phyloP scores from a whole-genome alignment of 1,139 yeast genomes.

The Candida gigantensis region DNA sequence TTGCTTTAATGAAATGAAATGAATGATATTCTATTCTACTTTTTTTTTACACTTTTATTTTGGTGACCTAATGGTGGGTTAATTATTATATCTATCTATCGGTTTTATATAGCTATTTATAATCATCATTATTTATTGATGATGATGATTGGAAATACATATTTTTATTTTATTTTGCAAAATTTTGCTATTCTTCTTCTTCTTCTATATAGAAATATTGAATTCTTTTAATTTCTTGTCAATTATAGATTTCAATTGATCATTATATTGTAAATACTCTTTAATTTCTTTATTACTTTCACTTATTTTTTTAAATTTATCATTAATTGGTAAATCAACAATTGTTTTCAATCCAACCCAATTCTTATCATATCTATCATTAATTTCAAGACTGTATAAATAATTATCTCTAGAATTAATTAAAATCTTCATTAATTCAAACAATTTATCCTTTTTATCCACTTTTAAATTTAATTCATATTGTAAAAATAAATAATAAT shows the following conservation, averaged over 20 bases:
- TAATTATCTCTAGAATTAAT: slow-evolving; percentile 53
- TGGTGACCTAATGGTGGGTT: neutral
- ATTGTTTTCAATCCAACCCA: slow-evolving; percentile 72
- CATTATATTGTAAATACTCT: slow-evolving; percentile 23
- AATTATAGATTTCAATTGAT: slow-evolving; percentile 22
- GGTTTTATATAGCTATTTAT: neutral
- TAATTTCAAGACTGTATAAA: slow-evolving; percentile 72
- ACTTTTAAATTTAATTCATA: slow-evolving; percentile 14
- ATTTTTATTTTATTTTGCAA: neutral
- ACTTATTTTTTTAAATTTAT: slow-evolving; percentile 20
- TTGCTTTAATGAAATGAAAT: neutral
- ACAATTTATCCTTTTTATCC: slow-evolving; percentile 26
- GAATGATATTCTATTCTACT: neutral
- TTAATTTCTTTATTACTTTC: slow-evolving; percentile 21
- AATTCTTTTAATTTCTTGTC: slow-evolving; percentile 23
- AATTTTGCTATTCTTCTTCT: no score
- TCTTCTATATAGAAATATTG: slow-evolving; percentile 9
- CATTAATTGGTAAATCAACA: slow-evolving; percentile 21
- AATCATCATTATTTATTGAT: no score
- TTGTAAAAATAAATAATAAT: slow-evolving; percentile 21
- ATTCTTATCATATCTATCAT: slow-evolving; percentile 65
- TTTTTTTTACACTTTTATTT: neutral
- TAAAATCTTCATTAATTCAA: slow-evolving; percentile 27
- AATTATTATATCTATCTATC: neutral
- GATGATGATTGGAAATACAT: no score